A percentile compares a stretch with the other conserved stretches of the same genome.
These are phyloP conservation scores for Tylopilus vinaceipallidus DNA, from an alignment of 768 basidiomycete genomes.

Conservation along the genomic window DNA sequence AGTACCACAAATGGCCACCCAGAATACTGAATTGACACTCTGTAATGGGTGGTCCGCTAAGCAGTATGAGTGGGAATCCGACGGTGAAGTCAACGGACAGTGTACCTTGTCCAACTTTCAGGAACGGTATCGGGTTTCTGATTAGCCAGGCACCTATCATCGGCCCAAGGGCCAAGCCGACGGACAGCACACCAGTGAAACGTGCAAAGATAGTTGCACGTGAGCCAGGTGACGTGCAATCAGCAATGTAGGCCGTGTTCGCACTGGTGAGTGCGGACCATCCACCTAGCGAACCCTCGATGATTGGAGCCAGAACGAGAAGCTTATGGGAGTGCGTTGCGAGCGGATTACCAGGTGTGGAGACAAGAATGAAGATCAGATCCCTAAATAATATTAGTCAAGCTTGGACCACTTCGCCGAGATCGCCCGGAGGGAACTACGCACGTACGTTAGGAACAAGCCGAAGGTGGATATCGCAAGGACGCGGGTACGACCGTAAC, in stretches of 20 bases:
- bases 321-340: constrained; percentile 68
- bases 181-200: constrained; percentile 72
- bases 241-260: constrained; percentile 67
- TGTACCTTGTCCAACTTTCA: constrained; percentile 28
- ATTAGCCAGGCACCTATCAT: constrained; percentile 59
- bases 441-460: constrained; percentile 66
- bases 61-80: constrained; percentile 7
- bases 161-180: constrained; percentile 79
- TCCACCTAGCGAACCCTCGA: constrained; percentile 81
- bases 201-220: constrained; percentile 67
- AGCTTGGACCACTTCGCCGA: not conserved
- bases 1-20: constrained; percentile 44
- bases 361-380: constrained; percentile 74
- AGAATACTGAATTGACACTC: constrained; percentile 52
- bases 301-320: constrained; percentile 71
- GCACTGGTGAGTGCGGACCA: constrained; percentile 66
- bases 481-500: constrained; percentile 71
- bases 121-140: constrained; percentile 37
- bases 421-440: constrained; percentile 22
- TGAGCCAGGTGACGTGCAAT: constrained; percentile 81
- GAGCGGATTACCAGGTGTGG: constrained; percentile 56
- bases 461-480: constrained; percentile 67
- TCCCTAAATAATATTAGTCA: constrained; percentile 50
- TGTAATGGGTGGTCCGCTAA: constrained; percentile 33
- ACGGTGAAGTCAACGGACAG: not conserved